phyloP scores from a whole-genome alignment of 257 asterid genomes.

The Solanum neorickii region DNA sequence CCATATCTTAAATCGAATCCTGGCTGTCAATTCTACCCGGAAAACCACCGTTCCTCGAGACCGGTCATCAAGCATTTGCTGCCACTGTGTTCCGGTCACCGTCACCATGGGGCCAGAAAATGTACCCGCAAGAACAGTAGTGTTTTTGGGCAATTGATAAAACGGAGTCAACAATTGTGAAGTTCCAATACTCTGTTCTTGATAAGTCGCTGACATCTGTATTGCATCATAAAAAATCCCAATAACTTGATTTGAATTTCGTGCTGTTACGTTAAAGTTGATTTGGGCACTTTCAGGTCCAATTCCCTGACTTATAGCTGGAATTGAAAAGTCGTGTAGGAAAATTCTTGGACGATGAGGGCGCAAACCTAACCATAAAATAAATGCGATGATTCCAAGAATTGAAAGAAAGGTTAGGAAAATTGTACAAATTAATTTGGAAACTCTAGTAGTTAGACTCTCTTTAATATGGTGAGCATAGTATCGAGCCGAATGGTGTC shows the following conservation, averaged over 20 bases:
- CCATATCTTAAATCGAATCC: conserved; percentile 60
- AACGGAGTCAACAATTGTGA: conserved; percentile 32
- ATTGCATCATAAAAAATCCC: conserved; percentile 54
- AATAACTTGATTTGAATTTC: conserved; percentile 55
- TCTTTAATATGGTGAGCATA: conserved; percentile 77
- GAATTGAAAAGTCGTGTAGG: conserved; percentile 51
- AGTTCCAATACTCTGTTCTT: conserved; percentile 38
- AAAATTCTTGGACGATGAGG: conserved; percentile 84
- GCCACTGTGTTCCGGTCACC: conserved; percentile 33
- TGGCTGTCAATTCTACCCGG: conserved; percentile 40
- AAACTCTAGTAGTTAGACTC: conserved; percentile 59
- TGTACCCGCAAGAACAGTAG: conserved; percentile 35
- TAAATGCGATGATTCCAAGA: conserved; percentile 58
- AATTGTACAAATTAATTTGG: conserved; percentile 61
- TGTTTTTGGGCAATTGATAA: conserved; percentile 66
- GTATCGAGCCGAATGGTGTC: conserved; percentile 70
- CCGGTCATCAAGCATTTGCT: conserved; percentile 28
- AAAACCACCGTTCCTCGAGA: conserved; percentile 45
- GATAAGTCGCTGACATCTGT: conserved; percentile 35
- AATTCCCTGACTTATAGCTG: conserved; percentile 18
- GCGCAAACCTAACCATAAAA: conserved; percentile 76
- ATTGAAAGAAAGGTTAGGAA: conserved; percentile 46
- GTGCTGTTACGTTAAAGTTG: conserved; percentile 50
- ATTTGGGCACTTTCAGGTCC: conserved; percentile 36
- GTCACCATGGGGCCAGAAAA: conserved; percentile 43